Evolutionary conservation across 495 filamentous ascomycete species (phyloP), one percentile per base, ranked within the genome.

Genomic region (Penicillium macrosclerotiorum): DNA sequence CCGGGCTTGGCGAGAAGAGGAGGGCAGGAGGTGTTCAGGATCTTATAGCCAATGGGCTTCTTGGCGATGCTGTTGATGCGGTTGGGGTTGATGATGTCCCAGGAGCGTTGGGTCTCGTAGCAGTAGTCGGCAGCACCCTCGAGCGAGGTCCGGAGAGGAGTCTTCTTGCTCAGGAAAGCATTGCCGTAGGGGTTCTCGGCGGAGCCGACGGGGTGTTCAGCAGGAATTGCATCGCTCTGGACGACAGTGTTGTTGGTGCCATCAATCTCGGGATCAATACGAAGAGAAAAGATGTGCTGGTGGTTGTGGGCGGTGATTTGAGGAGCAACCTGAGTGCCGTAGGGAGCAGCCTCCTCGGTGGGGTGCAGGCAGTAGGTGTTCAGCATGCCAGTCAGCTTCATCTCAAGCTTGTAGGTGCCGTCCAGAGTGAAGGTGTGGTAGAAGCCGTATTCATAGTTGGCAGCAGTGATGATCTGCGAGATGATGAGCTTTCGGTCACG

Each of bases 401-500:
- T 86, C 69, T 97, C 92, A 34, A 92, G 84, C 68, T 95, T 89
- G 57, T 96, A 81, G 9, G 90, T 94, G 38, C 89, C 92, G 54
- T 96, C 92, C 65, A 92, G 89, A 59, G 94, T 89, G 74, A 96
- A 90, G 57, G 89, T 83, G 89, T 91, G 96, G 71, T 93, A 86
- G 19, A 88, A 84, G 45, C 89, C 91, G 69, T 97, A 97, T 67
- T 97, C 92, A 70, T 97, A 97, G 72, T 97, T 97, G 37, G 91
- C 90, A 7, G 91, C 92, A 1, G 92, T 97, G 73, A 96, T 95
- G 55, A 96, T 86, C 42, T 95, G 92, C 17, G 89, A 91, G 57
- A 97, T 76, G 51, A 97, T 75, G 43, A 97, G 77, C 58, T 94
- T 95, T 11, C 91, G 81, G 23, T 81, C 90, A 32, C 92, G 84